A percentile compares a stretch with the other conserved stretches of the same genome.
These are phyloP conservation scores for Penicillium olsonii DNA, from an alignment of 2,329 filamentous ascomycete genomes.

Conservation along the genomic window DNA sequence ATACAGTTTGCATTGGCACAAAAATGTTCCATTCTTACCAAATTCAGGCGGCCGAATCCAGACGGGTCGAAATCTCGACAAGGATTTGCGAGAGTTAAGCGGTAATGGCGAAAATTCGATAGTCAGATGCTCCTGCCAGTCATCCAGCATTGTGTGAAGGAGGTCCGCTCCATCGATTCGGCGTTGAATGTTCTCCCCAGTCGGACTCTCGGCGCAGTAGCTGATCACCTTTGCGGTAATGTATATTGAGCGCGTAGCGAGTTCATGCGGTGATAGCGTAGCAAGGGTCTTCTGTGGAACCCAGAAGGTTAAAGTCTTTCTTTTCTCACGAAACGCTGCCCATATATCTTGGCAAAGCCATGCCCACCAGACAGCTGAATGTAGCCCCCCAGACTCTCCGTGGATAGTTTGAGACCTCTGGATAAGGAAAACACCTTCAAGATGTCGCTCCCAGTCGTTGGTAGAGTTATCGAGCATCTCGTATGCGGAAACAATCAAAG, in stretches of 20 bases:
- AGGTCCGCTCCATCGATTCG: slow-evolving; percentile 17
- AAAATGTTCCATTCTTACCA: too few species aligned
- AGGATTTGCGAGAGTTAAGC: background rate
- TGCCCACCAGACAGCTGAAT: slow-evolving; percentile 33
- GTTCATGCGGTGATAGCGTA: slow-evolving; percentile 16
- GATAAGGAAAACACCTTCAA: slow-evolving; percentile 32
- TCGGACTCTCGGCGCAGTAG: slow-evolving; percentile 19
- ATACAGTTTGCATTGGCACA: slow-evolving; percentile 30
- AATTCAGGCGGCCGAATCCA: slow-evolving; percentile 25
- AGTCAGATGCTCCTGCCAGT: slow-evolving; percentile 28
- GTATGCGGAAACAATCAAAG: slow-evolving; percentile 27
- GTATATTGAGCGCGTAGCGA: slow-evolving; percentile 22
- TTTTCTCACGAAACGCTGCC: slow-evolving; percentile 32
- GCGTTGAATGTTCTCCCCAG: slow-evolving; percentile 11
- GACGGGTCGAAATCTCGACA: slow-evolving; percentile 18
- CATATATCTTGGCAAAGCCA: slow-evolving; percentile 35
- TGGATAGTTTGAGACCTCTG: slow-evolving; percentile 32
- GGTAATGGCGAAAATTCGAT: slow-evolving; percentile 29
- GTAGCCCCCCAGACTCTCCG: slow-evolving; percentile 28
- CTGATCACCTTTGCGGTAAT: slow-evolving; percentile 25
- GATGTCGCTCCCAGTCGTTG: slow-evolving; percentile 31
- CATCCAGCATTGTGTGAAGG: slow-evolving; percentile 23
- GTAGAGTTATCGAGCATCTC: slow-evolving; percentile 34
- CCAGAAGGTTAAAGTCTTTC: slow-evolving; percentile 29
- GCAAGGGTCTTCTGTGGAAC: slow-evolving; percentile 19